These are phyloP conservation scores for Agroathelia rolfsii DNA, from an alignment of 1,284 basidiomycete genomes.

Conservation along the genomic window DNA sequence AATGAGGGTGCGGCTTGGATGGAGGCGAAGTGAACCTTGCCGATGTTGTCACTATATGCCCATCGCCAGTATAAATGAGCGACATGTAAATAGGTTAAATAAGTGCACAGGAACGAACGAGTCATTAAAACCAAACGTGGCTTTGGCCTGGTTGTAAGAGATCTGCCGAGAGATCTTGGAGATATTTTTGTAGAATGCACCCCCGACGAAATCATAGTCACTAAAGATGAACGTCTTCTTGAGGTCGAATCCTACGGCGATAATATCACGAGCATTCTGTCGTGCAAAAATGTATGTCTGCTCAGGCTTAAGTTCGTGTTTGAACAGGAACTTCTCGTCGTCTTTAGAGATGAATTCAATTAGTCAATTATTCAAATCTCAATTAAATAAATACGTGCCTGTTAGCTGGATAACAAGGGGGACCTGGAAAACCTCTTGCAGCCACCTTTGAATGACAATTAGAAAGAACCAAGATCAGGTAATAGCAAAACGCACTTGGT, in stretches of 20 bases:
- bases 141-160: slow-evolving; percentile 88
- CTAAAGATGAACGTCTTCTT: slow-evolving; percentile 98
- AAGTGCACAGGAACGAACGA: slow-evolving; percentile 41
- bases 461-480: slow-evolving; percentile 4
- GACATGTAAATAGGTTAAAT: background rate
- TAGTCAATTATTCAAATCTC: slow-evolving; percentile 7
- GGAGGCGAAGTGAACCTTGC: slow-evolving; percentile 96
- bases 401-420: slow-evolving; percentile 94
- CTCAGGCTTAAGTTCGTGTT: slow-evolving; percentile 85
- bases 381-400: slow-evolving; percentile 31
- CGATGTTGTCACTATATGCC: slow-evolving; percentile 91
- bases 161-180: slow-evolving; percentile 90
- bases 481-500: slow-evolving; percentile 63
- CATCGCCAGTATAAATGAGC: no score
- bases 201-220: slow-evolving; percentile 83
- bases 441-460: slow-evolving; percentile 55
- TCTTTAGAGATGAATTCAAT: slow-evolving; percentile 37
- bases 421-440: slow-evolving; percentile 94
- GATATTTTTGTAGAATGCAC: slow-evolving; percentile 91
- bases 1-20: slow-evolving; percentile 96
- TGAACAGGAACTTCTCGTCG: slow-evolving; percentile 99
- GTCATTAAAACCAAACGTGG: slow-evolving; percentile 93
- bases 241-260: slow-evolving; percentile 89
- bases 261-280: slow-evolving; percentile 90
- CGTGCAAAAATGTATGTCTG: slow-evolving; percentile 81